phyloP scores from a whole-genome alignment of 768 basidiomycete genomes.

The Dentipellis fragilis region DNA sequence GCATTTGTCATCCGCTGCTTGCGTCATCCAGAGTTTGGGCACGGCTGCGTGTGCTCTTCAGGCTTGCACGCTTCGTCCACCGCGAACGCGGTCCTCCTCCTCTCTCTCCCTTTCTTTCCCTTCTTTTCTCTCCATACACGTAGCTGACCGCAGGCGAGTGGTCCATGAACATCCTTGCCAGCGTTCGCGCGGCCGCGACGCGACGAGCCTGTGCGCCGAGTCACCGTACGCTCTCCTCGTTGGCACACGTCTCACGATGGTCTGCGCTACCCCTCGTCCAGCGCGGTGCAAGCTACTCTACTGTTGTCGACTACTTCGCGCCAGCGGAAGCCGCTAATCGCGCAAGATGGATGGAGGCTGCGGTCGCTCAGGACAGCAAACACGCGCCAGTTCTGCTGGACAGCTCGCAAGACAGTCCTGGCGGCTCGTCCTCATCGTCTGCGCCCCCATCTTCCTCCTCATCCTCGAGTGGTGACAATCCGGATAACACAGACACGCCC shows the following conservation, averaged over 20 bases:
- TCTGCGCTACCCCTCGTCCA: not conserved
- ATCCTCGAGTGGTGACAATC: constrained; percentile 24
- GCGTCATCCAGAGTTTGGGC: not conserved
- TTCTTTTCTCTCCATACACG: not conserved
- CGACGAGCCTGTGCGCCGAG: not conserved
- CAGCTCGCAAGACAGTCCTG: constrained; percentile 2
- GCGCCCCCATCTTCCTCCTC: constrained; percentile 33
- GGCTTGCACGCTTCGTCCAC: not conserved
- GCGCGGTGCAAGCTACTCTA: not conserved
- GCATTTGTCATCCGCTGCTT: not conserved
- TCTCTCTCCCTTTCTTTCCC: not conserved
- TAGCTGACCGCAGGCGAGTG: not conserved
- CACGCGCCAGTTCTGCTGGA: constrained; percentile 5
- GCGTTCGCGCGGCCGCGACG: constrained; percentile 2
- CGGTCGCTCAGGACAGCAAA: not conserved
- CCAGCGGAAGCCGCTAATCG: not conserved
- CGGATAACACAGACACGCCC: constrained; percentile 26
- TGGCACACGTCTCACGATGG: not conserved
- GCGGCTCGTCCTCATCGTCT: constrained; percentile 20
- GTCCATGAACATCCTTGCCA: constrained; percentile 1
- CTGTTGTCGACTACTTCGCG: not conserved
- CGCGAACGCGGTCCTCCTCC: not conserved
- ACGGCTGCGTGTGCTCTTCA: not conserved
- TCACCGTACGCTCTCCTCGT: not conserved
- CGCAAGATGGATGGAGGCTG: not conserved